phyloP scores from a whole-genome alignment of 805 yeast species.

The Scheffersomyces lignosus region DNA sequence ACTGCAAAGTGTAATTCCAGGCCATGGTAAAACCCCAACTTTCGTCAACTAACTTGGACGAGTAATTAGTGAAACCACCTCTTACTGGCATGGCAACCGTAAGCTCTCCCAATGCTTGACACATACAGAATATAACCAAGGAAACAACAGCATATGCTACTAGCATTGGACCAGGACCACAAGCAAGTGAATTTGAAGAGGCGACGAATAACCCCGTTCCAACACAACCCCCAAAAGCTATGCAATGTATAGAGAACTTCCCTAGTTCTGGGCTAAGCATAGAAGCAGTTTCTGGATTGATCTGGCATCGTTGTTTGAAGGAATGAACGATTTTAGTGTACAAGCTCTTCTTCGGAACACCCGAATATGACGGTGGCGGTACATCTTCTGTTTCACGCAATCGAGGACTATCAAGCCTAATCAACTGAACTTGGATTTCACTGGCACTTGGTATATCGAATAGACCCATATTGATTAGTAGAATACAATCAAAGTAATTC shows the following conservation, averaged over 20 bases:
- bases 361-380: too few relatives aligned
- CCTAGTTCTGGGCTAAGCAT: constrained; percentile 1
- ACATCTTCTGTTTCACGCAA: too few relatives aligned
- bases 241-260: constrained; percentile 18
- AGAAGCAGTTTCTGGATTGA: not conserved
- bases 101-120: constrained; percentile 26
- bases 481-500: too few relatives aligned
- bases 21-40: constrained; percentile 28
- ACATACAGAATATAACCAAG: constrained; percentile 20
- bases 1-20: constrained; percentile 25
- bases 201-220: constrained; percentile 29
- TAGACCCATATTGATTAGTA: too few relatives aligned
- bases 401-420: too few relatives aligned
- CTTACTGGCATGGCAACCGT: constrained; percentile 23
- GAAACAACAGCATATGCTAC: constrained; percentile 22
- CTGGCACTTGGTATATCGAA: too few relatives aligned
- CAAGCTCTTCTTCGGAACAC: too few relatives aligned
- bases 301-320: not conserved
- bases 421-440: too few relatives aligned
- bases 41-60: constrained; percentile 22
- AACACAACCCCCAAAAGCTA: constrained; percentile 28
- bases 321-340: not conserved
- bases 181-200: constrained; percentile 21
- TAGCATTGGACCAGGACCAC: constrained; percentile 24
- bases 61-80: constrained; percentile 25